phyloP scores from a whole-genome alignment of 75 land plant genomes.

The Cryptomeria japonica region DNA sequence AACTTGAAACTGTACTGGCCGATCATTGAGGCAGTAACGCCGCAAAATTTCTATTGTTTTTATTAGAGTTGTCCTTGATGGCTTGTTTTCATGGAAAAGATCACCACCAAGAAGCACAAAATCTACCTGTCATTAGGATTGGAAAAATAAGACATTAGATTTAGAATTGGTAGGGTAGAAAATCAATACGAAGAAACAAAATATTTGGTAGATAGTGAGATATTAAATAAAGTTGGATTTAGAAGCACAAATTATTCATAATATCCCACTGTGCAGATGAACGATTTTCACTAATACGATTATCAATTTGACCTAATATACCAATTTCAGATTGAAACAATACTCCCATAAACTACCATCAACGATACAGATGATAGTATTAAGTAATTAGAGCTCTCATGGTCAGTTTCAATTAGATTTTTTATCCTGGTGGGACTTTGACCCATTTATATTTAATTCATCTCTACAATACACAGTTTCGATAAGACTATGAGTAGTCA shows the following conservation, averaged over 20 bases:
- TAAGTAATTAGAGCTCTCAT: too few species aligned
- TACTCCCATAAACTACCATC: neutral
- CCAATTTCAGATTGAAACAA: neutral
- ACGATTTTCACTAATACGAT: neutral
- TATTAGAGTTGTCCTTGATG: conserved; percentile 84
- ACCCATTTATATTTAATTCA: too few species aligned
- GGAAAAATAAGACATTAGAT: neutral
- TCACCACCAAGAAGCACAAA: conserved; percentile 94
- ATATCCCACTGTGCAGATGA: neutral
- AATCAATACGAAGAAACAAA: neutral
- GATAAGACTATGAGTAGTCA: too few species aligned
- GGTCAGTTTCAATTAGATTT: too few species aligned
- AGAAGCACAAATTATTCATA: neutral
- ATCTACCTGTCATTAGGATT: conserved; percentile 67
- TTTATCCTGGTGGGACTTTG: too few species aligned
- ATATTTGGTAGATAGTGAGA: neutral
- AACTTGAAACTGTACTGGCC: conserved; percentile 93
- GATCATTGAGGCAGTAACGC: conserved; percentile 85
- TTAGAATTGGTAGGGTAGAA: neutral
- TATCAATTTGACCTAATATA: neutral
- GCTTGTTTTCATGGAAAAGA: conserved; percentile 97
- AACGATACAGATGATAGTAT: neutral
- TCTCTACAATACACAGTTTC: too few species aligned
- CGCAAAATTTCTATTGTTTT: conserved; percentile 91
- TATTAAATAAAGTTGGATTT: neutral